Conservation (phyloP, 2,329 filamentous ascomycete species). For the Talaromyces piceae region DNA sequence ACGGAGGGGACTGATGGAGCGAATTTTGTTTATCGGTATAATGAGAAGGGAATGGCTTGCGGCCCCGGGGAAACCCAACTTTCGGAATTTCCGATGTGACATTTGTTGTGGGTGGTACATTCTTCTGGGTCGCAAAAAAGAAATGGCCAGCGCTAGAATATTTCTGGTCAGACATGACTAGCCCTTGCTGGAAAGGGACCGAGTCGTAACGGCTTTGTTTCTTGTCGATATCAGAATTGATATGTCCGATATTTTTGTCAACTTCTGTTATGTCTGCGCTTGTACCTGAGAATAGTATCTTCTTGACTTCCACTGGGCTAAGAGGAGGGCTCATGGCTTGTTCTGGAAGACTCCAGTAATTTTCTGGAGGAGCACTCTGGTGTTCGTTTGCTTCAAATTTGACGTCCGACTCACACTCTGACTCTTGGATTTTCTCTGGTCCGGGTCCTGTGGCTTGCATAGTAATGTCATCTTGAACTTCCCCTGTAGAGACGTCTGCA, state of each 20-base stretch:
- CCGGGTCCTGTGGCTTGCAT: neutral
- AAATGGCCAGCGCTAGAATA: conserved; percentile 45
- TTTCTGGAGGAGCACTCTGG: neutral
- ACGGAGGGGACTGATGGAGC: neutral
- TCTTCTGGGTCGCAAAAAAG: conserved; percentile 23
- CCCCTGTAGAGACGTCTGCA: conserved; percentile 5
- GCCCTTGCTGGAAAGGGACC: conserved; percentile 43
- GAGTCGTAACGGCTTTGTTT: conserved; percentile 43
- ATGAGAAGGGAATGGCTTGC: neutral
- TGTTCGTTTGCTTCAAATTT: neutral
- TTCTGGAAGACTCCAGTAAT: conserved; percentile 11
- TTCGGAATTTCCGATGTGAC: conserved; percentile 24
- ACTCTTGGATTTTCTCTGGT: neutral
- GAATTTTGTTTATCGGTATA: neutral
- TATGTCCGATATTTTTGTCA: conserved; percentile 8
- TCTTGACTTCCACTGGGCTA: conserved; percentile 34
- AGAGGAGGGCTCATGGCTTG: conserved; percentile 33
- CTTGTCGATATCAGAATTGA: conserved; percentile 13
- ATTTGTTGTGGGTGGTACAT: neutral
- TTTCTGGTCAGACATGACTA: conserved; percentile 45
- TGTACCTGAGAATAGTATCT: conserved; percentile 36
- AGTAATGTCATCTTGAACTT: neutral
- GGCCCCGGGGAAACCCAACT: conserved; percentile 26
- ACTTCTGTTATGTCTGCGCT: conserved; percentile 1
- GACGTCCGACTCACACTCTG: neutral